Base-by-base conservation (phyloP, 495 filamentous ascomycete genomes). In the Penicillium antarcticum region DNA sequence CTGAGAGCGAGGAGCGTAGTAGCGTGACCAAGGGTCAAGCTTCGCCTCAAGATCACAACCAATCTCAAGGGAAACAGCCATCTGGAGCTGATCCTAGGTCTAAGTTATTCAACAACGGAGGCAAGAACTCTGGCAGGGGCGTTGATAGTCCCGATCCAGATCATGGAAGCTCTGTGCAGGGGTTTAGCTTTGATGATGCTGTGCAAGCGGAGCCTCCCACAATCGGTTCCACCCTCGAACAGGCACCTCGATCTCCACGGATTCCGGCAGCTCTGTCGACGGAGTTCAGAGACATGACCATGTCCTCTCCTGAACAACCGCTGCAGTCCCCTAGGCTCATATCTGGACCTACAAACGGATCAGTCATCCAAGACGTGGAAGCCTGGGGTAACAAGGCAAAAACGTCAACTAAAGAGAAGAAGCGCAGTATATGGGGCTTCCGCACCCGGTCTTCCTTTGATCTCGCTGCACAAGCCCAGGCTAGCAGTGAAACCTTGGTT, bases 341-440 rank as follows among this genome's bases (percentile, higher is more conserved):
- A 39, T 97, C 94, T 6, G 88, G 77, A 19, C 94, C 95, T 1
- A 92, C 85, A 34, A 95, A 96, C 68, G 88, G 87, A 39, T 75
- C 86, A 23, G 75, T 91, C 14, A 97, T 98, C 53, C 87, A 92
- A 19, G 88, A 96, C 71, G 80, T 82, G n/a, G 84, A 84, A 36
- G 79, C 82, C 2, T 97, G 92, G 92, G 94, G 92, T 24, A 90
- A 85, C 62, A 94, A 87, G 67, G 65, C 79, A 37, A 70, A 74
- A 21, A 77, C 73, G 13, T 73, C 75, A 7, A 76, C 75, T 21
- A 89, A 88, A 51, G 89, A 92, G 61, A 87, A 90, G 65, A 97
- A 97, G 67, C 85, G 94, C 35, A 92, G 92, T 69, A 95, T 98
- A 63, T 97, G 89, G 76, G 91, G 89, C 1, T 97, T 97, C 63